Conservation (phyloP, 140 eudicot genomes). For the Anethum foeniculum region DNA sequence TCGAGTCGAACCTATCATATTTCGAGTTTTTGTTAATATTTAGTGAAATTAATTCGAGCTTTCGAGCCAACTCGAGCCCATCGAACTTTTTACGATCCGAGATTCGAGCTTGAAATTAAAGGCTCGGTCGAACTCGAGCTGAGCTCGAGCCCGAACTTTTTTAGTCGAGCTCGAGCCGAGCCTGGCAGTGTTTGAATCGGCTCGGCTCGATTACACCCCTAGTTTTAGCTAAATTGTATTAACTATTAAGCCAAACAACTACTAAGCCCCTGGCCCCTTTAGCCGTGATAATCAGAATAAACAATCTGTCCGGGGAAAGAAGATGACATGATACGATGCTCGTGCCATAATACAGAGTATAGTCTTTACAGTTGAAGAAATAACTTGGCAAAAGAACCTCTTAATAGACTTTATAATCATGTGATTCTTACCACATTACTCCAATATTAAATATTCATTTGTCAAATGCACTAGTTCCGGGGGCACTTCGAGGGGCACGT, state of each 20-base stretch:
- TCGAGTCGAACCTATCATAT: too few relatives aligned
- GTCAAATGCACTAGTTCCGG: slow-evolving; percentile 90
- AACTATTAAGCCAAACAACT: background rate
- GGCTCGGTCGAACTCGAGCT: too few relatives aligned
- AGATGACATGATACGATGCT: background rate
- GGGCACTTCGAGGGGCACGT: slow-evolving; percentile 81
- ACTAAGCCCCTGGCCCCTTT: background rate
- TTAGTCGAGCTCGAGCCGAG: too few relatives aligned
- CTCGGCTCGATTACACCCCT: too few relatives aligned
- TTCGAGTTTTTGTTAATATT: too few relatives aligned
- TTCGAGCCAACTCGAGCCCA: too few relatives aligned
- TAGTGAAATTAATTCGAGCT: too few relatives aligned
- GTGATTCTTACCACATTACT: slow-evolving; percentile 62
- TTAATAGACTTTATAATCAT: background rate
- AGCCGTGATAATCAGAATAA: background rate
- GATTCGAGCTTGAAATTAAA: too few relatives aligned
- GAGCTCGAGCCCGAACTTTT: too few relatives aligned
- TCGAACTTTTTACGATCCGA: too few relatives aligned
- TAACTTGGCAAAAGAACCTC: background rate
- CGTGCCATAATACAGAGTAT: background rate
- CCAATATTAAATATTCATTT: slow-evolving; percentile 96
- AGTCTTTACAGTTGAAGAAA: background rate
- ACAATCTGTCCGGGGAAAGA: background rate
- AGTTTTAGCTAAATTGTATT: background rate
- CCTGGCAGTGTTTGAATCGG: too few relatives aligned